Evolutionary conservation across 257 asterid species (phyloP).

Genomic region (Solanum rostratum): DNA sequence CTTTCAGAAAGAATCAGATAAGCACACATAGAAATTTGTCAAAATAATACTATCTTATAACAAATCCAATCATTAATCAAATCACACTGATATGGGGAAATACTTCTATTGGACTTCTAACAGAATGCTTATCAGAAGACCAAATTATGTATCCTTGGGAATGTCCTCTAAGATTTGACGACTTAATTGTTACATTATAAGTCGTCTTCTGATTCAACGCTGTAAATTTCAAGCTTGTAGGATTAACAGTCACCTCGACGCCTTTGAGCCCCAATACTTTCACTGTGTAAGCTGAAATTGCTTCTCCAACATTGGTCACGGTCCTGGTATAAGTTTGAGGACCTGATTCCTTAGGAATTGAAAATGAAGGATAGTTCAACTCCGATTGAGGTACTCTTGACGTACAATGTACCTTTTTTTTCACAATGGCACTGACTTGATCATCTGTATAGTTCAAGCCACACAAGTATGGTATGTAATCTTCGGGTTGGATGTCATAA

Average conservation of each 20-base stretch:
- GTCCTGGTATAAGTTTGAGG: background rate
- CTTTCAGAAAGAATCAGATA: background rate
- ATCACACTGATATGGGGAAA: background rate
- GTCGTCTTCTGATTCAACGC: background rate
- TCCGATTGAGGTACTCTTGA: background rate
- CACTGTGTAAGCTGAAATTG: background rate
- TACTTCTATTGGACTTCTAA: background rate
- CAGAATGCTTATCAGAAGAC: background rate
- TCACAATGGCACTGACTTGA: background rate
- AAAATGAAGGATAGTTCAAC: conserved; percentile 11
- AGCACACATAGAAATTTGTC: background rate
- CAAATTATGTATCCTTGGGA: background rate
- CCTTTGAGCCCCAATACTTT: background rate
- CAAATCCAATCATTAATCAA: background rate
- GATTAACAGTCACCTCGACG: background rate
- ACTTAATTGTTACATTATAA: background rate
- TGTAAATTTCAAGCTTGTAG: background rate
- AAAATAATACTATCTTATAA: background rate
- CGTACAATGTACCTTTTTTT: background rate
- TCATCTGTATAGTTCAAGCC: conserved; percentile 2
- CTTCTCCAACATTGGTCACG: conserved; percentile 7
- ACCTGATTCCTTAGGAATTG: background rate
- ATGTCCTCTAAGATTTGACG: background rate
- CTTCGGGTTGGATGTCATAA: background rate
- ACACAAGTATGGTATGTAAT: background rate